Base-by-base conservation (phyloP, 2,329 filamentous ascomycete genomes). In the Aschersonia sp. region DNA sequence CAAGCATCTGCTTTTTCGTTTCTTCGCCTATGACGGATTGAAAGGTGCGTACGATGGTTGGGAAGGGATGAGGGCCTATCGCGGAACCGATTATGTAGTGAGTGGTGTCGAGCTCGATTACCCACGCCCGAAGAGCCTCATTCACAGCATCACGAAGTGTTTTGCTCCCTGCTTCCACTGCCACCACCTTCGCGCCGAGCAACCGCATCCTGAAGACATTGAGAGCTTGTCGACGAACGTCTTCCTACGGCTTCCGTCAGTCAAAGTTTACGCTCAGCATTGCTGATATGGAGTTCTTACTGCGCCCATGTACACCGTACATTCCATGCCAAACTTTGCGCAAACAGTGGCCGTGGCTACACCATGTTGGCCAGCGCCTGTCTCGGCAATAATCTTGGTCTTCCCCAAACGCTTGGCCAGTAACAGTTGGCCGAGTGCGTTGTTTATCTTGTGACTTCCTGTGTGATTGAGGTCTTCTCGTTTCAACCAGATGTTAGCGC, bases 121-220 rank as follows among this genome's bases (percentile, higher is more conserved):
- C 89, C 92, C 92, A 98, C 52, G 86, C 82, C 43, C 92, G 84
- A 59, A 98, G 71, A 22, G 92, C 89, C 68, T 98, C 90, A 69
- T 97, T 97, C 67, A 97, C 90, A 4, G 90, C 85, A 58, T 90
- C 85, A 50, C 85, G 82, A 32, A 89, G 78, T 4, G 85, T 90
- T 57, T 81, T 79, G 57, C 84, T 87, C 47, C 92, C 92, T 44
- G 89, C 86, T 62, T 95, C 88, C 43, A 98, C 92, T 4, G 92
- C 84, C 41, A 98, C 77, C 41, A 98, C 92, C 56, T 84, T 84
- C 45, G 92, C 92, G 50, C 92, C 92, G 5, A 98, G 82, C 9
- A 98, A 77, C 66, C 94, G 92, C 78, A 98, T 98, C 43, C 92
- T 84, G 79, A 98, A 98, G 40, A 98, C 92, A 66, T 98, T 98